A percentile compares a stretch with the other conserved stretches of the same genome.
phyloP scores from a whole-genome alignment of 2,329 filamentous ascomycete genomes.

The Alternaria sp. region DNA sequence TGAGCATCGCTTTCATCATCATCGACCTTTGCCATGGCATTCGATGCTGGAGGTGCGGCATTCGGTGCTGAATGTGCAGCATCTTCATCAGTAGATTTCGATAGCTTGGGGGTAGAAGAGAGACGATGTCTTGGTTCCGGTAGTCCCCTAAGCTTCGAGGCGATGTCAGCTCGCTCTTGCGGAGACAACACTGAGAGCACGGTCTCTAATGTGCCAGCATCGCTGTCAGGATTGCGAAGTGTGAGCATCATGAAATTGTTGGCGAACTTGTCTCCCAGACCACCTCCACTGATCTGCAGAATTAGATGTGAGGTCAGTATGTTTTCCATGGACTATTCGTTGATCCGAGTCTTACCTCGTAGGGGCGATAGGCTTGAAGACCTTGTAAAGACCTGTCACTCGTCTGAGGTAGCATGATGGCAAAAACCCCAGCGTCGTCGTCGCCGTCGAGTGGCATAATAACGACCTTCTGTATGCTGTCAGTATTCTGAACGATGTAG shows the following conservation, averaged over 20 bases:
- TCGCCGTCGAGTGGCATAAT: conserved; percentile 24
- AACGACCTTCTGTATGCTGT: conserved; percentile 19
- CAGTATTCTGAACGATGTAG: neutral
- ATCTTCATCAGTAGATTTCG: neutral
- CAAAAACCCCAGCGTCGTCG: conserved; percentile 20
- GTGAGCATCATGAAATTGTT: conserved; percentile 23
- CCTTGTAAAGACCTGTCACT: conserved; percentile 17
- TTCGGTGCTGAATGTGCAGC: neutral
- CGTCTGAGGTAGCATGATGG: conserved; percentile 25
- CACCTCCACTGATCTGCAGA: neutral
- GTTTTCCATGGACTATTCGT: neutral
- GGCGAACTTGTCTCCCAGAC: conserved; percentile 5
- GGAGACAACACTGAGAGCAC: conserved; percentile 2
- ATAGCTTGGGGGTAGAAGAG: neutral
- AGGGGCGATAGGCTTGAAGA: conserved; percentile 22
- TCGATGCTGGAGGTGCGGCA: neutral
- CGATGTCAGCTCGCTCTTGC: neutral
- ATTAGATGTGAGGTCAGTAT: neutral
- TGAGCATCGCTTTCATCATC: neutral
- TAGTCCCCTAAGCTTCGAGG: neutral
- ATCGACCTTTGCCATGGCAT: neutral
- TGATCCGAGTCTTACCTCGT: conserved; percentile 1
- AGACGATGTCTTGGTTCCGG: neutral
- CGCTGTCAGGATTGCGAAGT: conserved; percentile 12
- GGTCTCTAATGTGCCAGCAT: conserved; percentile 1